A percentile compares a stretch with the other conserved stretches of the same genome.
phyloP scores from a whole-genome alignment of 306 rosid genomes.

The Acmispon strigosus region DNA sequence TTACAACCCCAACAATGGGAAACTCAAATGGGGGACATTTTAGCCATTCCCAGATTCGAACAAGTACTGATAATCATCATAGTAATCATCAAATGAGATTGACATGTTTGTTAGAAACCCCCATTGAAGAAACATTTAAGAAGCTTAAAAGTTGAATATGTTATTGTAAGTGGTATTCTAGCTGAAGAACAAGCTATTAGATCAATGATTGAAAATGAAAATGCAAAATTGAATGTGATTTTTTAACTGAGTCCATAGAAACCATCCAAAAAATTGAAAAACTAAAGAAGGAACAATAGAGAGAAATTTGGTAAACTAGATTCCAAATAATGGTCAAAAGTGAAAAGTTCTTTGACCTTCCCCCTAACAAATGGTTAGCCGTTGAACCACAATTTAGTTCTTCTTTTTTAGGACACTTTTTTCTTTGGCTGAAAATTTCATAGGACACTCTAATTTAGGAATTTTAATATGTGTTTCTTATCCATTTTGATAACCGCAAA shows the following conservation, averaged over 20 bases:
- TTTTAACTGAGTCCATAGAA: constrained; percentile 10
- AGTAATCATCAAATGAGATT: constrained; percentile 3
- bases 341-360: constrained; percentile 11
- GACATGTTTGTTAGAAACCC: constrained; percentile 4
- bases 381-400: constrained; percentile 24
- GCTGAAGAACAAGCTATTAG: not conserved
- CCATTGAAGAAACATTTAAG: constrained; percentile 3
- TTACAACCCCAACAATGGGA: not conserved
- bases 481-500: constrained; percentile 23
- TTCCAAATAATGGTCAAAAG: constrained; percentile 7
- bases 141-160: not conserved
- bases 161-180: not conserved
- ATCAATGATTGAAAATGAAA: not conserved
- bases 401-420: constrained; percentile 27
- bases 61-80: constrained; percentile 10
- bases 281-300: constrained; percentile 23
- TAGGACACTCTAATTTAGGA: constrained; percentile 41
- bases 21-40: not conserved
- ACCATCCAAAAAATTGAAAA: constrained; percentile 17
- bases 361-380: constrained; percentile 31
- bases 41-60: constrained; percentile 17
- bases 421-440: constrained; percentile 30
- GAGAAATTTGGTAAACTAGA: constrained; percentile 26
- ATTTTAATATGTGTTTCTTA: constrained; percentile 12
- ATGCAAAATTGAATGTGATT: not conserved